A percentile compares a stretch with the other conserved stretches of the same genome.
Evolutionary conservation across 23 red algal species (phyloP).

Genomic region (Gracilariopsis chorda): DNA sequence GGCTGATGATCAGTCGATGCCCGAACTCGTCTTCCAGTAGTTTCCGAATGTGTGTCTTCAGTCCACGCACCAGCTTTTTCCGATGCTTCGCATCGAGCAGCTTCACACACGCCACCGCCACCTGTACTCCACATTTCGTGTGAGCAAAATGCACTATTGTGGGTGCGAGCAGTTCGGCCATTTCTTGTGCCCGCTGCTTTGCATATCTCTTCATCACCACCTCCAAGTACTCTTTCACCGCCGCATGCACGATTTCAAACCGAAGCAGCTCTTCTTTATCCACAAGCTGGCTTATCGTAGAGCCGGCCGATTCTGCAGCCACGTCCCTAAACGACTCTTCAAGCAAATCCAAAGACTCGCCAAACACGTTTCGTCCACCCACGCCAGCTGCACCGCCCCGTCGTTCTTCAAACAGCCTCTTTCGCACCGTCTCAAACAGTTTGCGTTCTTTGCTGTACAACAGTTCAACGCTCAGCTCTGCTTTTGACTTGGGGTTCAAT

Average conservation of each 20-base stretch:
- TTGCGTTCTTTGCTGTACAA: slow-evolving; percentile 44
- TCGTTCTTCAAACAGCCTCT: neutral
- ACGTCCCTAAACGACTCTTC: slow-evolving; percentile 35
- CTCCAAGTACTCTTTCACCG: slow-evolving; percentile 50
- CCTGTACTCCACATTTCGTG: slow-evolving; percentile 45
- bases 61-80: slow-evolving; percentile 49
- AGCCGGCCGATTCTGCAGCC: slow-evolving; percentile 46
- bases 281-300: slow-evolving; percentile 16
- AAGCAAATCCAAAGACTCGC: slow-evolving; percentile 9
- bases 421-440: slow-evolving; percentile 27
- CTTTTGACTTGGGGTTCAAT: neutral
- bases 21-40: slow-evolving; percentile 70
- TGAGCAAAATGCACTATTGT: slow-evolving; percentile 57
- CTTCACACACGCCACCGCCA: slow-evolving; percentile 27
- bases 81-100: slow-evolving; percentile 65
- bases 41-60: slow-evolving; percentile 58
- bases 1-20: slow-evolving; percentile 50
- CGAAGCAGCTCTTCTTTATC: slow-evolving; percentile 60
- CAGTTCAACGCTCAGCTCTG: slow-evolving; percentile 44
- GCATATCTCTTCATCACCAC: slow-evolving; percentile 11
- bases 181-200: slow-evolving; percentile 12
- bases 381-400: neutral
- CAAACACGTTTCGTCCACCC: slow-evolving; percentile 19
- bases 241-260: slow-evolving; percentile 67
- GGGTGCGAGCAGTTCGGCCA: slow-evolving; percentile 33